phyloP scores from a whole-genome alignment of 371 early-diverging fungal genomes.

The Mucor indicus region DNA sequence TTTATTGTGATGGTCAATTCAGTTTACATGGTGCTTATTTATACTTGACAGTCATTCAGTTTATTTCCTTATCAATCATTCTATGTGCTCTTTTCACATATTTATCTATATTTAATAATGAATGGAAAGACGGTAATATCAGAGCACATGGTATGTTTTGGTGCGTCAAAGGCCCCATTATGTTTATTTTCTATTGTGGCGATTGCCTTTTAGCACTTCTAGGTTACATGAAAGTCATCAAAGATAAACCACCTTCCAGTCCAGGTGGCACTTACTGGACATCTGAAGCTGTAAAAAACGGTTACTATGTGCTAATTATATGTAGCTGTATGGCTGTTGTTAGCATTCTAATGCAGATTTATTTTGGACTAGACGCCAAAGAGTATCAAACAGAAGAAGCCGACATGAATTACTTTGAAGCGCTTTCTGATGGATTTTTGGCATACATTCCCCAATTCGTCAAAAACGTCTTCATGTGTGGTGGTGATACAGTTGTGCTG shows the following conservation, averaged over 20 bases:
- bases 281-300: slow-evolving; percentile 41
- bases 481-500: slow-evolving; percentile 36
- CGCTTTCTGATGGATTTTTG: slow-evolving; percentile 39
- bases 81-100: slow-evolving; percentile 45
- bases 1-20: slow-evolving; percentile 39
- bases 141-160: slow-evolving; percentile 51
- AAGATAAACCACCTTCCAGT: slow-evolving; percentile 30
- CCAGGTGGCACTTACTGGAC: slow-evolving; percentile 39
- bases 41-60: slow-evolving; percentile 42
- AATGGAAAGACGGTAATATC: slow-evolving; percentile 41
- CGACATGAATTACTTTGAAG: slow-evolving; percentile 27
- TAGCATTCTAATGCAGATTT: slow-evolving; percentile 36
- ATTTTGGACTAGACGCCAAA: slow-evolving; percentile 27
- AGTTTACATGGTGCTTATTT: slow-evolving; percentile 41
- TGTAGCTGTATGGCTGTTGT: slow-evolving; percentile 38
- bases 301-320: slow-evolving; percentile 39
- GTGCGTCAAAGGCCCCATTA: slow-evolving; percentile 52
- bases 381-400: slow-evolving; percentile 13
- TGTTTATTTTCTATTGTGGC: slow-evolving; percentile 48
- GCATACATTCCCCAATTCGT: slow-evolving; percentile 46
- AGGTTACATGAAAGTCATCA: slow-evolving; percentile 30
- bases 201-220: slow-evolving; percentile 34
- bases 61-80: slow-evolving; percentile 41
- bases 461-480: slow-evolving; percentile 37
- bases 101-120: slow-evolving; percentile 35